Evolutionary conservation across 768 basidiomycete species (phyloP).

Genomic region (Pulveroboletus sp.): DNA sequence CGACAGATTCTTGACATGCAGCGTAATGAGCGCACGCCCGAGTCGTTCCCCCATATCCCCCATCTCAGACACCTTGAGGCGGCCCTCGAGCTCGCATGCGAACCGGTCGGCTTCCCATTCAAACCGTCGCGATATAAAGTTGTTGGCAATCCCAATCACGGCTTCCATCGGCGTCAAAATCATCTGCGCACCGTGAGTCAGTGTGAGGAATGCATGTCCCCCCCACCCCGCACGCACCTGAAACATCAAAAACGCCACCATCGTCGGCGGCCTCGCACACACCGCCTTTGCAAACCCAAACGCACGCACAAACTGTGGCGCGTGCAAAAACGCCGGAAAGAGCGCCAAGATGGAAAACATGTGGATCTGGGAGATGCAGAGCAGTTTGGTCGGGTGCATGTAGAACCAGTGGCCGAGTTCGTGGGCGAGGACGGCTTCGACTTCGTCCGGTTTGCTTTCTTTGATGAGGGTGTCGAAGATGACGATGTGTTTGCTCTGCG

Average conservation of each 20-base stretch:
- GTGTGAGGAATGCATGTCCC: neutral
- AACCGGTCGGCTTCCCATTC: conserved; percentile 94
- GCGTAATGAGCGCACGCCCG: conserved; percentile 73
- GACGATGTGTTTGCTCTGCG: conserved; percentile 88
- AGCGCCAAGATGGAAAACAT: conserved; percentile 81
- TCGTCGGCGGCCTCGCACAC: conserved; percentile 68
- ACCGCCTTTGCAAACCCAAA: conserved; percentile 76
- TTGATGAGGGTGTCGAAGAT: conserved; percentile 97
- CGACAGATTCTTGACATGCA: conserved; percentile 91
- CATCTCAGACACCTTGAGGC: conserved; percentile 50
- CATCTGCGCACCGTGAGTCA: conserved; percentile 48
- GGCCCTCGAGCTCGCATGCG: conserved; percentile 68
- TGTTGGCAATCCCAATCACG: conserved; percentile 68
- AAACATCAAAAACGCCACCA: conserved; percentile 85
- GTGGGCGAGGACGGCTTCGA: conserved; percentile 97
- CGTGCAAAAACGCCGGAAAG: conserved; percentile 88
- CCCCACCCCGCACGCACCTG: conserved; percentile 40
- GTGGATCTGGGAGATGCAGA: conserved; percentile 84
- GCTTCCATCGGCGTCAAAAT: conserved; percentile 79
- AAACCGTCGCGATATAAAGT: conserved; percentile 79
- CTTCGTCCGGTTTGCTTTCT: conserved; percentile 85
- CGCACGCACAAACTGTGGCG: conserved; percentile 72
- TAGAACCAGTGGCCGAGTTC: conserved; percentile 97
- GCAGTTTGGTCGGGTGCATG: conserved; percentile 86
- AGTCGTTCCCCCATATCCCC: conserved; percentile 84